Conservation (phyloP, 2,329 filamentous ascomycete species). For the Microdochium paspali region DNA sequence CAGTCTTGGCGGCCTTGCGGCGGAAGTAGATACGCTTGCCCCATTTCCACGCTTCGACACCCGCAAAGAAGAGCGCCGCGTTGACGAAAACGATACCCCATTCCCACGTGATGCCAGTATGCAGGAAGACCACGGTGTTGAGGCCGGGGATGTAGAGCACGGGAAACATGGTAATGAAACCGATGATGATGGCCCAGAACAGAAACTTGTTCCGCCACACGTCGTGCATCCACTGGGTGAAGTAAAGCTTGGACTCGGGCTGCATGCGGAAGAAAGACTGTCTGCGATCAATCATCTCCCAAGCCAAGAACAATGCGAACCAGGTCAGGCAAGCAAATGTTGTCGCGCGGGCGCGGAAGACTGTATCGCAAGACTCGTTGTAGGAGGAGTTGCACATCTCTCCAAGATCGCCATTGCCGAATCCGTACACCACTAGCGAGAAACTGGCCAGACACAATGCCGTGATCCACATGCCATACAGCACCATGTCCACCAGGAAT, state of each 20-base stretch:
- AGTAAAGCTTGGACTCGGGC: slow-evolving; percentile 46
- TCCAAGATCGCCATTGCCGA: slow-evolving; percentile 46
- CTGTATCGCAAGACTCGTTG: slow-evolving; percentile 43
- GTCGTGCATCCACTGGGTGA: slow-evolving; percentile 58
- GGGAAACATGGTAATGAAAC: slow-evolving; percentile 39
- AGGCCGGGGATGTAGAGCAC: slow-evolving; percentile 50
- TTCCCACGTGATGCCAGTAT: slow-evolving; percentile 51
- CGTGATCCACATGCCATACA: slow-evolving; percentile 62
- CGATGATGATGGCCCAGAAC: slow-evolving; percentile 50
- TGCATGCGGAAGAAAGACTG: slow-evolving; percentile 70
- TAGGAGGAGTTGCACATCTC: slow-evolving; percentile 50
- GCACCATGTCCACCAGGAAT: slow-evolving; percentile 56
- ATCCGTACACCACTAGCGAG: slow-evolving; percentile 53
- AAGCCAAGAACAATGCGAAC: slow-evolving; percentile 68
- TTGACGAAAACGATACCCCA: slow-evolving; percentile 51
- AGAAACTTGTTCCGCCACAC: slow-evolving; percentile 66
- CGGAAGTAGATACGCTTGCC: slow-evolving; percentile 38
- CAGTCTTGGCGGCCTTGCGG: slow-evolving; percentile 9
- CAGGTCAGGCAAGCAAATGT: slow-evolving; percentile 68
- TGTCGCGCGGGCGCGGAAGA: slow-evolving; percentile 64
- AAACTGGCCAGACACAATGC: slow-evolving; percentile 55
- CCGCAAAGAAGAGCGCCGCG: slow-evolving; percentile 44
- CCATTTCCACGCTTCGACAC: slow-evolving; percentile 51
- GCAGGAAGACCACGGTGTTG: slow-evolving; percentile 50
- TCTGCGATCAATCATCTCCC: slow-evolving; percentile 68